These are phyloP conservation scores for Tephrocybe sp. DNA, from an alignment of 768 basidiomycete species.

Conservation along the genomic window DNA sequence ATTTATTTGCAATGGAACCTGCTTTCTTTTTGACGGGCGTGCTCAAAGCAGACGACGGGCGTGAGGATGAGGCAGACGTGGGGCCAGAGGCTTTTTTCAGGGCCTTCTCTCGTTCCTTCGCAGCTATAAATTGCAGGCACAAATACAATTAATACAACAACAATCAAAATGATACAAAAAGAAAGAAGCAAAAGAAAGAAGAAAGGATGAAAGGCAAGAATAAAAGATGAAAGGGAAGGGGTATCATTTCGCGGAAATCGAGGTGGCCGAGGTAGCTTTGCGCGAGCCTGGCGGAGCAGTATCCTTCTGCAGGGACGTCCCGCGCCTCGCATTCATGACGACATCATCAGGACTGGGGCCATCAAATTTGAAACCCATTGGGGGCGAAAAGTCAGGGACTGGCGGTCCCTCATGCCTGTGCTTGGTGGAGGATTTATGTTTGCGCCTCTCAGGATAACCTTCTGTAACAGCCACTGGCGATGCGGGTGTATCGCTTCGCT, in stretches of 20 bases:
- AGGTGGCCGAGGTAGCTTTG: conserved; percentile 21
- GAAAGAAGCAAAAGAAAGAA: conserved; percentile 15
- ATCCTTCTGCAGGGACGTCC: conserved; percentile 52
- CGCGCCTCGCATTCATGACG: conserved; percentile 75
- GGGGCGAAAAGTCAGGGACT: conserved; percentile 34
- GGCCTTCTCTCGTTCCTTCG: conserved; percentile 77
- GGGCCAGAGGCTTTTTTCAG: conserved; percentile 45
- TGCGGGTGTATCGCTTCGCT: conserved; percentile 16
- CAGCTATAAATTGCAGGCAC: conserved; percentile 54
- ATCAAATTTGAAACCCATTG: conserved; percentile 64
- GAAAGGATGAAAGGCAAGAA: conserved; percentile 16
- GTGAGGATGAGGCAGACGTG: conserved; percentile 42
- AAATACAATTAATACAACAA: conserved; percentile 36
- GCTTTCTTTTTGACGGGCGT: conserved; percentile 47
- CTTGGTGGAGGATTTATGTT: conserved; percentile 23
- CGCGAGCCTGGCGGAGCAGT: conserved; percentile 18
- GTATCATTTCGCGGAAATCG: conserved; percentile 20
- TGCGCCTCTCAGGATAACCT: conserved; percentile 20
- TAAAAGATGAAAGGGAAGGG: conserved; percentile 17
- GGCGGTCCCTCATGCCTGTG: conserved; percentile 22
- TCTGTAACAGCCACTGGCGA: conserved; percentile 11
- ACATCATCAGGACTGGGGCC: conserved; percentile 91
- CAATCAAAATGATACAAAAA: conserved; percentile 21
- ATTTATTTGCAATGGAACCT: conserved; percentile 26
- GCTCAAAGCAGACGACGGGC: conserved; percentile 41